A percentile compares a stretch with the other conserved stretches of the same genome.
phyloP scores from a whole-genome alignment of 2,329 filamentous ascomycete species.

The Zymoseptoria pseudotritici region DNA sequence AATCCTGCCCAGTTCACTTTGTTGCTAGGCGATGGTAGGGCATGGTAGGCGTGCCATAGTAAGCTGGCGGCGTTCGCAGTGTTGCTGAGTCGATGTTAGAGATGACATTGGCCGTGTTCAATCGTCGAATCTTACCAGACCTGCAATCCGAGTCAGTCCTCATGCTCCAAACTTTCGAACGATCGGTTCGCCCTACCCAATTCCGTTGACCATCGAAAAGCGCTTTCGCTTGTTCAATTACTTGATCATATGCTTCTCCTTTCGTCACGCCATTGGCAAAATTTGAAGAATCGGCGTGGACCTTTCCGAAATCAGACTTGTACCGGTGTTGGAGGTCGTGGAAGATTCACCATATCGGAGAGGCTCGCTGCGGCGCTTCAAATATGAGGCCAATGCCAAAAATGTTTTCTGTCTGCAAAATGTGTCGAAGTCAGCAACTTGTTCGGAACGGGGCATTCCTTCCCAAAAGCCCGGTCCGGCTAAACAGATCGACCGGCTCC shows the following conservation, averaged over 20 bases:
- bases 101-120: not conserved
- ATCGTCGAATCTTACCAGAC: constrained; percentile 11
- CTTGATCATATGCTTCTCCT: constrained; percentile 64
- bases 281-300: constrained; percentile 72
- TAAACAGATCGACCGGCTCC: not conserved
- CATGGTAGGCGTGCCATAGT: constrained; percentile 73
- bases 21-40: constrained; percentile 57
- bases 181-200: constrained; percentile 52
- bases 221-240: constrained; percentile 61
- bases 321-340: not conserved
- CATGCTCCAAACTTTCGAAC: not conserved
- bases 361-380: not conserved
- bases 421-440: not conserved
- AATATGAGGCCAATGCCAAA: not conserved
- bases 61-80: constrained; percentile 68
- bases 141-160: constrained; percentile 3
- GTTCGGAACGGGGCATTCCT: not conserved
- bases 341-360: not conserved
- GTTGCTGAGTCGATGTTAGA: constrained; percentile 47
- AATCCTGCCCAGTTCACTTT: constrained; percentile 78
- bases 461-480: not conserved
- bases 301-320: constrained; percentile 34
- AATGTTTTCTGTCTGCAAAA: not conserved
- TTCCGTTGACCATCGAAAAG: constrained; percentile 68
- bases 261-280: constrained; percentile 62